Percentiles rank a stretch among this genome's conserved stretches.
Evolutionary conservation across 345 rosid species (phyloP).

Genomic region (Barbarea vulgaris): DNA sequence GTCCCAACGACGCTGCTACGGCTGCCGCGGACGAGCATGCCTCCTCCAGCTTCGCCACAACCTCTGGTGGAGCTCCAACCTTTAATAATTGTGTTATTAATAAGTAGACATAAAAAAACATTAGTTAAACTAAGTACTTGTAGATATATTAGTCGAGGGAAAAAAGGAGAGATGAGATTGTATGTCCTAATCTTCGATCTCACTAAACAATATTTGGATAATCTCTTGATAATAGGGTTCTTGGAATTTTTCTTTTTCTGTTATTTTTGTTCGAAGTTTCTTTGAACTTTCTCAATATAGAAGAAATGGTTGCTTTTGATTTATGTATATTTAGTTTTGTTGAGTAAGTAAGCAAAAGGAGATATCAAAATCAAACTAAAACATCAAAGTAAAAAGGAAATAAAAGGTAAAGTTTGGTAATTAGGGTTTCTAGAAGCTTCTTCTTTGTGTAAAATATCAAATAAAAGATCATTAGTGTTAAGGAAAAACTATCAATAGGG

Average conservation of each 20-base stretch:
- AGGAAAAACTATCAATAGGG: background rate
- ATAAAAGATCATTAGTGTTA: background rate
- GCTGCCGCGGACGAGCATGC: conserved; percentile 68
- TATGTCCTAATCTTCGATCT: background rate
- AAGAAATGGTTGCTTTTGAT: background rate
- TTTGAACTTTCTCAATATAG: conserved; percentile 17
- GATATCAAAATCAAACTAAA: conserved; percentile 38
- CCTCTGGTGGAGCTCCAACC: conserved; percentile 98
- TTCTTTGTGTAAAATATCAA: background rate
- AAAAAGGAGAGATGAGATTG: background rate
- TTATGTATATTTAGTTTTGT: background rate
- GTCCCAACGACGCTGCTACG: conserved; percentile 51
- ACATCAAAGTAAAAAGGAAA: conserved; percentile 14
- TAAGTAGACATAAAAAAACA: background rate
- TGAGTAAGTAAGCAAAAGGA: conserved; percentile 30
- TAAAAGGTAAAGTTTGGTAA: conserved; percentile 20
- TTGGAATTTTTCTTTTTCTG: background rate
- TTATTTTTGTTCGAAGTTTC: background rate
- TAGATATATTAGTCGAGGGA: background rate
- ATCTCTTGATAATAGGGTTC: conserved; percentile 15
- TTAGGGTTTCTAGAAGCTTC: conserved; percentile 40
- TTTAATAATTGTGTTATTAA: conserved; percentile 35
- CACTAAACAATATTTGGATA: background rate
- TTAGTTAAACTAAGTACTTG: background rate
- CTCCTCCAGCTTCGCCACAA: conserved; percentile 77